These are phyloP conservation scores for Aphanomyces astaci DNA, from an alignment of 352 stramenopile genomes.

Conservation along the genomic window DNA sequence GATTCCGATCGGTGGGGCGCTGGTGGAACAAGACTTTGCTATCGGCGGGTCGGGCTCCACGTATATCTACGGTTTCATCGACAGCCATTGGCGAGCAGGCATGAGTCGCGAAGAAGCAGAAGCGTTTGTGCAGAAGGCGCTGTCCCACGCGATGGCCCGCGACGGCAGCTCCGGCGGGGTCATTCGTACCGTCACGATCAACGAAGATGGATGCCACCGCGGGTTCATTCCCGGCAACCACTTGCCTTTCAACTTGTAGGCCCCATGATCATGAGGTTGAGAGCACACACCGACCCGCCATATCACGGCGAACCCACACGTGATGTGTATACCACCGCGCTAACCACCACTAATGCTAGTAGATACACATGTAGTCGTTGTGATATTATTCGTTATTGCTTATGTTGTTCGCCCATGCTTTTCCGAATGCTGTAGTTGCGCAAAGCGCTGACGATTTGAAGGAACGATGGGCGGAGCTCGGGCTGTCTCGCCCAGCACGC, in stretches of 20 bases:
- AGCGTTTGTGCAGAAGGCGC: slow-evolving; percentile 91
- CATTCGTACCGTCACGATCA: slow-evolving; percentile 95
- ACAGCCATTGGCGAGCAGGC: slow-evolving; percentile 79
- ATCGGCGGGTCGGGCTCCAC: slow-evolving; percentile 95
- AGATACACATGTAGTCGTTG: neutral
- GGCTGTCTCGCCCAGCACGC: slow-evolving; percentile 72
- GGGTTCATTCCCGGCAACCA: slow-evolving; percentile 89
- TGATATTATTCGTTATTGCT: slow-evolving; percentile 2
- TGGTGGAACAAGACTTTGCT: slow-evolving; percentile 96
- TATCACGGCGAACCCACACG: neutral
- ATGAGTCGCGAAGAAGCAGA: slow-evolving; percentile 97
- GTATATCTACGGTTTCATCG: slow-evolving; percentile 97
- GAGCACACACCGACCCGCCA: too few relatives aligned
- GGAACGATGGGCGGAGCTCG: slow-evolving; percentile 59
- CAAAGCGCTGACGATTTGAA: slow-evolving; percentile 46
- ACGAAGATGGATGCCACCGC: slow-evolving; percentile 82
- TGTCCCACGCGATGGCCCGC: slow-evolving; percentile 96
- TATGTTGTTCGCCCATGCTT: slow-evolving; percentile 10
- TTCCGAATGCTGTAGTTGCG: slow-evolving; percentile 19
- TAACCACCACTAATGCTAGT: too few relatives aligned
- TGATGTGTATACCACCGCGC: too few relatives aligned
- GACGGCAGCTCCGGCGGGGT: slow-evolving; percentile 98
- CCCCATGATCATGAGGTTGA: too few relatives aligned
- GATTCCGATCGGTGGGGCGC: slow-evolving; percentile 92
- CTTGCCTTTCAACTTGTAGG: slow-evolving; percentile 84